A percentile compares a stretch with the other conserved stretches of the same genome.
Conservation (phyloP, 345 rosid species). For the Adansonia digitata region DNA sequence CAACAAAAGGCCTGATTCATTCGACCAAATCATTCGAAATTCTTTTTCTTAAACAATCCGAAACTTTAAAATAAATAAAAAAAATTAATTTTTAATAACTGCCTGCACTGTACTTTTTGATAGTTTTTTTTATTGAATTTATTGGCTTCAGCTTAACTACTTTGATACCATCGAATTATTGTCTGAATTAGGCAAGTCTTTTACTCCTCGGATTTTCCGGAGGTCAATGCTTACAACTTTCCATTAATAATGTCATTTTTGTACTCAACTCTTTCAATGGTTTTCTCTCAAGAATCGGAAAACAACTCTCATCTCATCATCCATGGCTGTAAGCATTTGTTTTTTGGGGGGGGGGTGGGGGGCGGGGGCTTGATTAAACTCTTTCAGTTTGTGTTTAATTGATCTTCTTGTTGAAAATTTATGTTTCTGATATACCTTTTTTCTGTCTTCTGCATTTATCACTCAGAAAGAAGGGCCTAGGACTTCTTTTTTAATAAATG, state of each 20-base stretch:
- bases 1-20: slow-evolving; percentile 10
- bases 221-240: background rate
- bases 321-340: slow-evolving; percentile 27
- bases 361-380: too few relatives aligned
- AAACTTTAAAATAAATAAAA: too few relatives aligned
- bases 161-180: slow-evolving; percentile 18
- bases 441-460: background rate
- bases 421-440: background rate
- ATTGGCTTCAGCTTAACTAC: background rate
- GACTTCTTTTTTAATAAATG: background rate
- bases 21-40: background rate
- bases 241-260: background rate
- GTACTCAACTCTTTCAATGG: background rate
- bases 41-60: background rate
- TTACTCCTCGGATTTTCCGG: slow-evolving; percentile 20
- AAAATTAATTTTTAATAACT: too few relatives aligned
- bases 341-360: too few relatives aligned
- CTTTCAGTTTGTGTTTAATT: background rate
- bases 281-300: background rate
- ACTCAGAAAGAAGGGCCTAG: background rate
- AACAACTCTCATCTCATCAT: slow-evolving; percentile 4
- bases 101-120: too few relatives aligned
- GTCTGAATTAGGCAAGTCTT: slow-evolving; percentile 7
- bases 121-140: background rate
- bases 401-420: background rate